Conservation (phyloP, 352 stramenopile genomes). For the Globisporangium rhizosaccharum region DNA sequence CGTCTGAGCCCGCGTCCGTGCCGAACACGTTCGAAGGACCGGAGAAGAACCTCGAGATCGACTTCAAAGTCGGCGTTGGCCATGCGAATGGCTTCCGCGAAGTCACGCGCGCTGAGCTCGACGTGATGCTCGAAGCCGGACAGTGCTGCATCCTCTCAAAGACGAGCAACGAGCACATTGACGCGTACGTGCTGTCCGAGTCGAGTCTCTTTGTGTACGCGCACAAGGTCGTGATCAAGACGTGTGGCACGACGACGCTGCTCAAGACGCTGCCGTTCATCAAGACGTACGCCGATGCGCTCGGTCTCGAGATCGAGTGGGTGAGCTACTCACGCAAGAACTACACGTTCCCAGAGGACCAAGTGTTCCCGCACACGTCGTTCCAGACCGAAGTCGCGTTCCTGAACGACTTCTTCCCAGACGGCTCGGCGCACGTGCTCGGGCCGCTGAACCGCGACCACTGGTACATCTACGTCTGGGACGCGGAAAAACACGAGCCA, state of each 20-base stretch:
- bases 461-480: conserved; percentile 98
- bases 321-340: conserved; percentile 99
- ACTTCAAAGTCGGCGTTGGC: conserved; percentile 82
- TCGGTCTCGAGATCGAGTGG: conserved; percentile 97
- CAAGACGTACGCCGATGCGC: conserved; percentile 67
- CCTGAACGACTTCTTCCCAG: conserved; percentile 87
- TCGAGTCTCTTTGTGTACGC: conserved; percentile 99
- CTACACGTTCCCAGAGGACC: conserved; percentile 97
- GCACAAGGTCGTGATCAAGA: conserved; percentile 99
- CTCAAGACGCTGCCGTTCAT: conserved; percentile 90
- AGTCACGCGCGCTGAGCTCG: conserved; percentile 84
- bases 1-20: conserved; percentile 38
- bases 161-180: conserved; percentile 95
- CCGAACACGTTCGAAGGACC: conserved; percentile 96
- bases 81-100: conserved; percentile 86
- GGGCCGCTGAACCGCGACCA: conserved; percentile 97
- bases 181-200: conserved; percentile 94
- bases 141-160: conserved; percentile 97
- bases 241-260: conserved; percentile 98
- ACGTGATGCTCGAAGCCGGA: conserved; percentile 92
- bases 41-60: conserved; percentile 96
- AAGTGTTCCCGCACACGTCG: conserved; percentile 95
- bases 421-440: conserved; percentile 81
- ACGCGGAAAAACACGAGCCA: conserved; percentile 83
- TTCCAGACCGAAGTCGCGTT: conserved; percentile 98